Conservation (phyloP, 768 basidiomycete genomes). For the Solioccasus polychromus region DNA sequence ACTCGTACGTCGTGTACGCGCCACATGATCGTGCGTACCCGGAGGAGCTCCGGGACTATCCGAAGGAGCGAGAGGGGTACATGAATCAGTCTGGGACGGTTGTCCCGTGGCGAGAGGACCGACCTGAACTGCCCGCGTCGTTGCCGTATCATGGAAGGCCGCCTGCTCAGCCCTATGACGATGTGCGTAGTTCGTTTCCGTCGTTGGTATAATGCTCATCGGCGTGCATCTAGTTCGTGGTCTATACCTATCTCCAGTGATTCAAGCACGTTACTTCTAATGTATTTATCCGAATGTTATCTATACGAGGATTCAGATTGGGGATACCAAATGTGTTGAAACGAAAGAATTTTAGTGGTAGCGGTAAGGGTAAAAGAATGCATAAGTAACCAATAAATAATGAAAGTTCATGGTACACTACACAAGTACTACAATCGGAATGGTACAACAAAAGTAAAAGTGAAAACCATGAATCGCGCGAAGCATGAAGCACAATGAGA, state of each 20-base stretch:
- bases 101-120: conserved; percentile 37
- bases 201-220: background rate
- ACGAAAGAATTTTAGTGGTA: background rate
- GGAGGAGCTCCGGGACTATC: conserved; percentile 57
- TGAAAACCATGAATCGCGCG: background rate
- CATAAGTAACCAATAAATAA: conserved; percentile 28
- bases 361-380: background rate
- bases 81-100: conserved; percentile 49
- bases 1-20: conserved; percentile 63
- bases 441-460: conserved; percentile 15
- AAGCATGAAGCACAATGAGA: conserved; percentile 6
- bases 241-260: conserved; percentile 35
- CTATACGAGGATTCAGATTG: conserved; percentile 5
- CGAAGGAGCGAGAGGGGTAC: conserved; percentile 52
- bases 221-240: conserved; percentile 34
- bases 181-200: conserved; percentile 32
- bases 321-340: background rate
- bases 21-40: conserved; percentile 57
- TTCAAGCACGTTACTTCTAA: background rate
- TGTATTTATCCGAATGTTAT: conserved; percentile 22
- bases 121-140: conserved; percentile 61
- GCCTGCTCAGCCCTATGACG: conserved; percentile 55
- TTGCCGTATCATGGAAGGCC: conserved; percentile 54
- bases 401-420: conserved; percentile 2
- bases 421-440: background rate